Conservation (phyloP, 2,329 filamentous ascomycete genomes). For the Tolypocladium amazonense region DNA sequence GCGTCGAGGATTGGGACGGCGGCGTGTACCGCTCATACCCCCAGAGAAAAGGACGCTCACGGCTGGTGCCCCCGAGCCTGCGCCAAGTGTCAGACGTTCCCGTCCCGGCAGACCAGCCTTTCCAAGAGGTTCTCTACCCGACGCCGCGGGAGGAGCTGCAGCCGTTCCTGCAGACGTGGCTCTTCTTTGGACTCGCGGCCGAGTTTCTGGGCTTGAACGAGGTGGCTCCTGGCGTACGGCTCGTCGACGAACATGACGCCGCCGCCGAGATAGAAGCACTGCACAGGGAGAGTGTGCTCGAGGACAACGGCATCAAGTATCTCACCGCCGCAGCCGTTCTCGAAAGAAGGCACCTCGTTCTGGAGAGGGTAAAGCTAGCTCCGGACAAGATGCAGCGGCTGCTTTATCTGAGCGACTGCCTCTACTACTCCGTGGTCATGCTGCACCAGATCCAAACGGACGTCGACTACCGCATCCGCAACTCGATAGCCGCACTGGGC, state of each 20-base stretch:
- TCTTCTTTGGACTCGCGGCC: conserved; percentile 19
- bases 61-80: conserved; percentile 4
- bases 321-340: conserved; percentile 4
- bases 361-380: conserved; percentile 4
- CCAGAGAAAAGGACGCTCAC: conserved; percentile 5
- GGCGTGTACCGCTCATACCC: conserved; percentile 15
- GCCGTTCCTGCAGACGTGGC: conserved; percentile 20
- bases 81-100: not conserved
- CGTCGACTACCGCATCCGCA: conserved; percentile 13
- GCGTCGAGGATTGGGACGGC: conserved; percentile 13
- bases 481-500: conserved; percentile 15
- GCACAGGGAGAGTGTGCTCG: conserved; percentile 2
- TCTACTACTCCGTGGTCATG: conserved; percentile 8
- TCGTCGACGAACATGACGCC: conserved; percentile 5
- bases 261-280: conserved; percentile 6
- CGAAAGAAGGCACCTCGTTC: not conserved
- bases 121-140: conserved; percentile 7
- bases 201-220: conserved; percentile 18
- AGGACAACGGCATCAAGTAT: conserved; percentile 1
- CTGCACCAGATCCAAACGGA: conserved; percentile 6
- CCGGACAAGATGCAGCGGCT: conserved; percentile 5
- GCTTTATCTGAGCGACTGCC: conserved; percentile 9
- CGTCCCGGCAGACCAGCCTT: conserved; percentile 2
- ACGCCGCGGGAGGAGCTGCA: conserved; percentile 11
- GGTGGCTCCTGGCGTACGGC: conserved; percentile 3